Conservation (phyloP, 192 early-diverging fungal species). For the Coemansia reversa region DNA sequence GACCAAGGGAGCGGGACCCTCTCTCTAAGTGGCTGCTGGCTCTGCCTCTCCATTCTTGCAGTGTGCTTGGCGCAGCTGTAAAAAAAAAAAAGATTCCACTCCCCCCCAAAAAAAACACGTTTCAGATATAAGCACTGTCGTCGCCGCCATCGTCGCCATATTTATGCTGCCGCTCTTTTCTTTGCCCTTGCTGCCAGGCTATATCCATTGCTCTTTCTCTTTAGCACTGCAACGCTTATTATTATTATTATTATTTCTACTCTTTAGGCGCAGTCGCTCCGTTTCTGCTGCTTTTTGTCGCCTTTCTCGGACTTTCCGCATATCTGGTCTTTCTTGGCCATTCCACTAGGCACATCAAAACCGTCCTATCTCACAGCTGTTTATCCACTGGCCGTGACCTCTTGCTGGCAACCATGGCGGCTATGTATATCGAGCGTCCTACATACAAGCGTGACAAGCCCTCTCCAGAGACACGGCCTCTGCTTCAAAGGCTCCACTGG, state of each 20-base stretch:
- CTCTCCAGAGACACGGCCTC: constrained; percentile 42
- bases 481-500: constrained; percentile 64
- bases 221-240: background rate
- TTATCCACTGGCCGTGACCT: background rate
- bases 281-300: background rate
- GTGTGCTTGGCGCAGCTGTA: too few species aligned
- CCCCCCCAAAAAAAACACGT: background rate
- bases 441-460: constrained; percentile 48
- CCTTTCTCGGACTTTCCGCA: background rate
- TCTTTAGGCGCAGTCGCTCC: background rate
- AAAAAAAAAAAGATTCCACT: background rate
- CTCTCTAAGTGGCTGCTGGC: too few species aligned
- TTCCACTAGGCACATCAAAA: background rate
- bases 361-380: too few species aligned
- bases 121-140: background rate
- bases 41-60: too few species aligned
- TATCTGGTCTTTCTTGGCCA: background rate
- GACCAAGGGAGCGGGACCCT: too few species aligned
- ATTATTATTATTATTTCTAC: background rate
- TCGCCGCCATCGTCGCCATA: background rate
- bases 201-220: background rate
- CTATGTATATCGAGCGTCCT: constrained; percentile 47
- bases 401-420: constrained; percentile 19
- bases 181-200: background rate
- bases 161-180: background rate